These are phyloP conservation scores for Nitzschia sp. DNA, from an alignment of 108 stramenopile genomes.

Conservation along the genomic window DNA sequence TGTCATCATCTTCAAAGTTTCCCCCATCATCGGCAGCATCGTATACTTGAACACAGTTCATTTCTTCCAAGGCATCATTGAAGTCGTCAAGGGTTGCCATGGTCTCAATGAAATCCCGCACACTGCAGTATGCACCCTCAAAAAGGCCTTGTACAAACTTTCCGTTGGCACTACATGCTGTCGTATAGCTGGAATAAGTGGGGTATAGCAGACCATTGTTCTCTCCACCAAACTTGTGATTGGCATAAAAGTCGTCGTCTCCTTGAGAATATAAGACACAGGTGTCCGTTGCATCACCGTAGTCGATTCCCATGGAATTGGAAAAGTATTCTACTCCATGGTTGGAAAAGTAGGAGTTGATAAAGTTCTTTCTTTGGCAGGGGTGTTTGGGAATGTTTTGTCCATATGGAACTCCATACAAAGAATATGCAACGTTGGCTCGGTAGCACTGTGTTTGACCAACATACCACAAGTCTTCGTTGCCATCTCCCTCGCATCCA, in stretches of 20 bases:
- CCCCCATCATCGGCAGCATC: neutral
- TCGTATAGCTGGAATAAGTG: conserved; percentile 24
- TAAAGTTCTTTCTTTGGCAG: conserved; percentile 34
- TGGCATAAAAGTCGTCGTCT: conserved; percentile 12
- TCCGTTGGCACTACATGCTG: conserved; percentile 19
- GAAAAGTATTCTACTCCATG: conserved; percentile 28
- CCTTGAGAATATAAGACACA: conserved; percentile 8
- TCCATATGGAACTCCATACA: conserved; percentile 45
- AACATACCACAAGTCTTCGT: conserved; percentile 47
- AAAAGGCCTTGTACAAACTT: conserved; percentile 23
- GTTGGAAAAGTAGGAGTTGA: conserved; percentile 53
- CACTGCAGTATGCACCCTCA: conserved; percentile 27
- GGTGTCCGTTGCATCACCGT: conserved; percentile 18
- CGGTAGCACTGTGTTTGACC: conserved; percentile 45
- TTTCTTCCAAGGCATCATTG: conserved; percentile 11
- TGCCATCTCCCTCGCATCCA: conserved; percentile 21
- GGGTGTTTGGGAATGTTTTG: conserved; percentile 1
- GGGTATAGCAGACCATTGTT: conserved; percentile 12
- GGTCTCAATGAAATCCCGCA: neutral
- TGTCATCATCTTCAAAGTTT: neutral
- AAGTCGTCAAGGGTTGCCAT: conserved; percentile 13
- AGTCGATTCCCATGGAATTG: conserved; percentile 14
- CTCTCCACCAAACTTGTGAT: neutral
- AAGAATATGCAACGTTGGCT: conserved; percentile 60
- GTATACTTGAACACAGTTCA: conserved; percentile 19